Conservation (phyloP, 805 yeast species). For the Wickerhamiella hasegawae region DNA sequence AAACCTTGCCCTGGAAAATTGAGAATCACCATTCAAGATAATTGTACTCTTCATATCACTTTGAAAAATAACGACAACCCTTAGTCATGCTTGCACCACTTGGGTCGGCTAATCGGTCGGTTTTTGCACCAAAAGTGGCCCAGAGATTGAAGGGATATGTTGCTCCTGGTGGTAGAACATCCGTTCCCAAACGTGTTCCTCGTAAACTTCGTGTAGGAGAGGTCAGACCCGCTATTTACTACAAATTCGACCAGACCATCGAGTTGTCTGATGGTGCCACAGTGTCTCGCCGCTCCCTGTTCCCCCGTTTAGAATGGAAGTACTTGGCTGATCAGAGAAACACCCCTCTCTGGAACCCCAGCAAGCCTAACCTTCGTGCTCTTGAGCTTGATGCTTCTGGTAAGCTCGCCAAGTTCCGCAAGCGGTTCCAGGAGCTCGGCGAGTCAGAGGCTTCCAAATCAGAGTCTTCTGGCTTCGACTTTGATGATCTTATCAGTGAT, state of each 20-base stretch:
- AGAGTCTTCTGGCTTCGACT: conserved; percentile 6
- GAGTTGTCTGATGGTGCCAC: conserved; percentile 93
- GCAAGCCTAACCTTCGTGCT: conserved; percentile 57
- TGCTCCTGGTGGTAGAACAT: conserved; percentile 16
- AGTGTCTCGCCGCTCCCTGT: conserved; percentile 62
- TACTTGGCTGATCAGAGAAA: conserved; percentile 82
- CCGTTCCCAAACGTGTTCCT: conserved; percentile 12
- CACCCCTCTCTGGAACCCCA: conserved; percentile 76
- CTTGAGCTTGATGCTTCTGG: conserved; percentile 77
- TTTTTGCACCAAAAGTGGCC: too few species aligned
- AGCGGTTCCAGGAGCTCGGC: conserved; percentile 18
- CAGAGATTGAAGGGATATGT: too few species aligned
- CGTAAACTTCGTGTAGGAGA: conserved; percentile 38
- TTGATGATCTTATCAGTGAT: conserved; percentile 14
- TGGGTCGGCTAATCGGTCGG: too few species aligned
- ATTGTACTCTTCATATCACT: too few species aligned
- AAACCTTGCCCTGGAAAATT: too few species aligned
- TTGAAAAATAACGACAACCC: too few species aligned
- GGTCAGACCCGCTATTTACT: conserved; percentile 85
- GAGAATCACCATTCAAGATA: too few species aligned
- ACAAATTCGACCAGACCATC: conserved; percentile 77
- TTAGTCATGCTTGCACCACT: too few species aligned
- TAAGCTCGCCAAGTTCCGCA: conserved; percentile 32
- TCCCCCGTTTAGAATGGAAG: conserved; percentile 73
- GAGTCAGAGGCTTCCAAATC: too few species aligned